phyloP scores from a whole-genome alignment of 2,329 filamentous ascomycete species.

The Penicillium sp. region DNA sequence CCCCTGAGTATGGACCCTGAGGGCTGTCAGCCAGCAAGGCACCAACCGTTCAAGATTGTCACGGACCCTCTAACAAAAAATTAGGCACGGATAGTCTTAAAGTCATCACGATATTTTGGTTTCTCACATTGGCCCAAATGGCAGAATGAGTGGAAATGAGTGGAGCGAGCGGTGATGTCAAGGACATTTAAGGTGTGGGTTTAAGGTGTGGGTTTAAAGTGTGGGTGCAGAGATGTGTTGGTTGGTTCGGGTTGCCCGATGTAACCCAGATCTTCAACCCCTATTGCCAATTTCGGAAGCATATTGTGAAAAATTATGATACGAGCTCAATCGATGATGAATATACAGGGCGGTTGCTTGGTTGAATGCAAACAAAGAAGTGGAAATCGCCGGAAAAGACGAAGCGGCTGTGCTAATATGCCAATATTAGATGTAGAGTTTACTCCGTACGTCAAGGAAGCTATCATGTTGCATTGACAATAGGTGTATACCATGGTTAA shows the following conservation, averaged over 20 bases:
- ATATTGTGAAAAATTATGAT: not conserved
- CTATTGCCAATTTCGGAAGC: not conserved
- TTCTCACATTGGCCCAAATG: not conserved
- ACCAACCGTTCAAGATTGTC: not conserved
- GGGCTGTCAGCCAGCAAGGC: not conserved
- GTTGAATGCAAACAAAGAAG: not conserved
- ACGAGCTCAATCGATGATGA: not conserved
- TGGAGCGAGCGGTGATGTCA: not conserved
- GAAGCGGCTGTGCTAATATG: not conserved
- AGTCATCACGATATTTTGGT: not conserved
- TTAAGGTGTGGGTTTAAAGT: not conserved
- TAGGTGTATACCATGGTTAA: not conserved
- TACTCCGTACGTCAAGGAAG: not conserved
- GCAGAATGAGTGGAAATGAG: not conserved
- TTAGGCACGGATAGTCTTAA: not conserved
- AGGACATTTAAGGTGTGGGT: not conserved
- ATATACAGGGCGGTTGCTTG: not conserved
- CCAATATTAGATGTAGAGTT: not conserved
- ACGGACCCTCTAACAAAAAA: not conserved
- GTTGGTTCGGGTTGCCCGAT: too few relatives aligned
- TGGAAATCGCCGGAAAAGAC: not conserved
- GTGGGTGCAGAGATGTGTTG: too few relatives aligned
- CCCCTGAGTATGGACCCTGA: too few relatives aligned
- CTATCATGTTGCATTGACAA: not conserved
- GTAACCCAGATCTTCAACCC: not conserved